Evolutionary conservation across 495 filamentous ascomycete species (phyloP).

Genomic region (Articulospora tetracladia): DNA sequence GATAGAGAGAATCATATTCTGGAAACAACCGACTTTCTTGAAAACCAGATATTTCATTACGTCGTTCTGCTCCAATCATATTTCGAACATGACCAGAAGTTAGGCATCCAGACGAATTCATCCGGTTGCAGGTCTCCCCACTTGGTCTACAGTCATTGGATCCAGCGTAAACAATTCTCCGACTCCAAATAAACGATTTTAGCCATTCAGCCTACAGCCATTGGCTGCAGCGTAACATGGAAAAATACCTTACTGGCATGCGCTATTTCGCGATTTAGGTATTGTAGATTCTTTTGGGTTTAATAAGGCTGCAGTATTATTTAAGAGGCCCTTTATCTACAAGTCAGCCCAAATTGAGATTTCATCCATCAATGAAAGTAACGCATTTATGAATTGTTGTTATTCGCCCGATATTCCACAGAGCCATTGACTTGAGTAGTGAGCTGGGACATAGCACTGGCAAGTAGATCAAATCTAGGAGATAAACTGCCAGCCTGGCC

Average conservation of each 20-base stretch:
- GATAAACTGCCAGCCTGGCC: conserved; percentile 17
- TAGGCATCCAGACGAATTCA: too few species aligned
- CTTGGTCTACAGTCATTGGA: too few species aligned
- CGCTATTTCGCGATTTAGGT: conserved; percentile 18
- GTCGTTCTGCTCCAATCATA: too few species aligned
- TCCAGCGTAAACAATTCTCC: not conserved
- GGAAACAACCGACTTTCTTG: conserved; percentile 15
- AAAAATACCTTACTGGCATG: conserved; percentile 16
- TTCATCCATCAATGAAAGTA: conserved; percentile 16
- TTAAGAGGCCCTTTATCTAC: conserved; percentile 16
- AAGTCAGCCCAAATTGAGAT: conserved; percentile 11
- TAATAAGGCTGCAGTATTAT: too few species aligned
- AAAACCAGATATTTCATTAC: too few species aligned
- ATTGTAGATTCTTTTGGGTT: conserved; percentile 17
- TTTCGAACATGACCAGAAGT: too few species aligned
- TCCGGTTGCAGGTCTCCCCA: too few species aligned
- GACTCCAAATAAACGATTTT: not conserved
- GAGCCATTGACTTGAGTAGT: conserved; percentile 18
- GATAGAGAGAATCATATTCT: conserved; percentile 12
- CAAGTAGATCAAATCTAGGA: conserved; percentile 21
- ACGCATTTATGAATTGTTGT: conserved; percentile 15
- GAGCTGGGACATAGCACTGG: conserved; percentile 21
- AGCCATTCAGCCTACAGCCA: conserved; percentile 17
- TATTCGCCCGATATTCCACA: conserved; percentile 16
- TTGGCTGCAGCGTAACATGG: conserved; percentile 21